Base-by-base conservation (phyloP, 2,329 filamentous ascomycete genomes). In the Plectosphaerella plurivora region DNA sequence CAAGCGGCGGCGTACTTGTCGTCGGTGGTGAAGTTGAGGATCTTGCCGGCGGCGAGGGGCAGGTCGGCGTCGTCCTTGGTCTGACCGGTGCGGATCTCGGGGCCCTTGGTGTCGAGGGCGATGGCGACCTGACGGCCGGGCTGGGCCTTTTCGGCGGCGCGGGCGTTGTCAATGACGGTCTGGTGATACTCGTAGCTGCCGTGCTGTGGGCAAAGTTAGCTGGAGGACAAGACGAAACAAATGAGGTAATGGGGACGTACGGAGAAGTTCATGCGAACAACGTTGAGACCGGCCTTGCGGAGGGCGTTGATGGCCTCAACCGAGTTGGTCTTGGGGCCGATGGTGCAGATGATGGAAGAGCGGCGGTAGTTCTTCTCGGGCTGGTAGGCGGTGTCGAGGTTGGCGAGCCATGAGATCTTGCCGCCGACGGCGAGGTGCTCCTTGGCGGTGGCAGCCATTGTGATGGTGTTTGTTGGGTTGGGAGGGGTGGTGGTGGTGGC, bases 181-280 rank as follows among this genome's bases (percentile, higher is more conserved):
- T 97, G 91, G 78, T 96, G 92, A 79, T 97, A 99, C 77, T 92
- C 92, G 74, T 97, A 94, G 61, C 86, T 87, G 66, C 90, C 90
- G 75, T 96, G 90, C 55, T 57, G 50, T 11, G 18, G 18, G 36
- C 16, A 5, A 14, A 15, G 52, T 57, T 33, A 57, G 51, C 49
- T 37, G 39, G 18, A 24, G 5, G n/a, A 10, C 22, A n/a, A 12
- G 36, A 22, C 22, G 35, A 14, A 16, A 15, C 20, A 36, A 36
- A 11, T n/a, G 18, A 7, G 18, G 24, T 28, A 10, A 20, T n/a
- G 14, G 12, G 5, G 37, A 18, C 47, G 41, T 50, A 53, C 48
- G 60, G 89, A 96, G 73, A 97, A 97, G 88, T 99, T 99, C 94
- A 99, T 99, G 78, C 94, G 93, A 63, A 97, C 94, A 62, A 99